Percentiles rank a stretch among this genome's conserved stretches.
Conservation (phyloP, 2,329 filamentous ascomycete species). For the Aspergillus sp. region DNA sequence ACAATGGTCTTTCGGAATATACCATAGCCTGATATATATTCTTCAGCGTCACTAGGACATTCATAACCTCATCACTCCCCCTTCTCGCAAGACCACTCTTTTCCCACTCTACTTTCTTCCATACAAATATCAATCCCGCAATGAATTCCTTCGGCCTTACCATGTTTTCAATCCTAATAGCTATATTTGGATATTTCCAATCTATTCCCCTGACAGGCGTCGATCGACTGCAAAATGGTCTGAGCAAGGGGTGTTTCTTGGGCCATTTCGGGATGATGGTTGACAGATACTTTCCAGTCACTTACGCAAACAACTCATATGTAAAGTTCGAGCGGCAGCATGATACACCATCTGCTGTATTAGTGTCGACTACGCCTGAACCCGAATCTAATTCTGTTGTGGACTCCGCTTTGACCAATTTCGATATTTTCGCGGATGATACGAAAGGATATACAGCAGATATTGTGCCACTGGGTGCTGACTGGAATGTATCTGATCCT, state of each 20-base stretch:
- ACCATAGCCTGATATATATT: too few relatives aligned
- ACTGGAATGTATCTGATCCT: background rate
- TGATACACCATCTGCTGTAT: background rate
- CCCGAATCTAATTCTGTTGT: background rate
- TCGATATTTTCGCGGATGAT: background rate
- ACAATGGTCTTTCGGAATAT: too few relatives aligned
- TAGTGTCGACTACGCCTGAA: background rate
- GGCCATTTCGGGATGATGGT: background rate
- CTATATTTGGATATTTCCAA: background rate
- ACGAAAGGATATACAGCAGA: background rate
- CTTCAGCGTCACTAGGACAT: too few relatives aligned
- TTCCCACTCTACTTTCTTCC: too few relatives aligned
- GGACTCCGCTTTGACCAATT: background rate
- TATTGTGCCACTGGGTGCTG: background rate
- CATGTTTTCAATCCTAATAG: background rate
- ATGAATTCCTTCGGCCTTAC: background rate
- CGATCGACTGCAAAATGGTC: background rate
- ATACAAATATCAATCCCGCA: too few relatives aligned
- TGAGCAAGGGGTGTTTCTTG: background rate
- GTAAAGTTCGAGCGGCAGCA: background rate
- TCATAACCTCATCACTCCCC: too few relatives aligned
- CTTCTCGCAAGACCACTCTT: too few relatives aligned
- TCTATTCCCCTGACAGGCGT: background rate
- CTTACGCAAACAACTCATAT: background rate
- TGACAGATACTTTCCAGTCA: background rate